Conservation (phyloP, 2,329 filamentous ascomycete species). For the Tolypocladium inflatum region DNA sequence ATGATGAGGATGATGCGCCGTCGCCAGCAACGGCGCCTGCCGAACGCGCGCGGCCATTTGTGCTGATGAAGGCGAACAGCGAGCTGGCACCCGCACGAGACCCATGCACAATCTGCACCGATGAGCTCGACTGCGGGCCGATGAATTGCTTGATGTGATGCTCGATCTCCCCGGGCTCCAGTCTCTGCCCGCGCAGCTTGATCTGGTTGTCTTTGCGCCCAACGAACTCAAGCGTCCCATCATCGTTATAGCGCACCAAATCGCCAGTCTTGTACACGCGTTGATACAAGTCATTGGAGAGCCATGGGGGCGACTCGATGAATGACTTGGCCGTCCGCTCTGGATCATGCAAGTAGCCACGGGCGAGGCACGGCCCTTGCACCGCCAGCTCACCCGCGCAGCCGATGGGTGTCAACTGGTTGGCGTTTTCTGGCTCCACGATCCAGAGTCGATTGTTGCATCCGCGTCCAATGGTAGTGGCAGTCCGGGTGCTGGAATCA, state of each 20-base stretch:
- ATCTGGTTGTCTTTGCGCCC: conserved; percentile 15
- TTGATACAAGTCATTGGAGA: conserved; percentile 3
- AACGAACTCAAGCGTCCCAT: conserved; percentile 9
- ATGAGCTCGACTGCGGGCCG: too few species aligned
- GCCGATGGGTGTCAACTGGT: too few species aligned
- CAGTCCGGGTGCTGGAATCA: too few species aligned
- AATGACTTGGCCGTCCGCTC: conserved; percentile 41
- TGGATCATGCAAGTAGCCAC: conserved; percentile 43
- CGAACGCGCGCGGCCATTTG: too few species aligned
- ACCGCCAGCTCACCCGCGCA: too few species aligned
- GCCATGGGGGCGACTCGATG: conserved; percentile 31
- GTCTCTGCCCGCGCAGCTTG: conserved; percentile 16
- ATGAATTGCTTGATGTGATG: too few species aligned
- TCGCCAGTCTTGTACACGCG: conserved; percentile 16
- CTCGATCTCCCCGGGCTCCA: neutral
- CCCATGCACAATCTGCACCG: too few species aligned
- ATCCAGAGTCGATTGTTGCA: conserved; percentile 1
- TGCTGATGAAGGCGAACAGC: neutral
- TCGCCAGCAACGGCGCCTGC: too few species aligned
- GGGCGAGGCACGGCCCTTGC: conserved; percentile 25
- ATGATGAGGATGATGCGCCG: too few species aligned
- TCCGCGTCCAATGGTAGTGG: conserved; percentile 26
- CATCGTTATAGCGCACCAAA: conserved; percentile 18
- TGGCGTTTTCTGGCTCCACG: too few species aligned
- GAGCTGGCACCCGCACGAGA: too few species aligned